Evolutionary conservation across 768 basidiomycete species (phyloP).

Genomic region (Trametes meyenii): DNA sequence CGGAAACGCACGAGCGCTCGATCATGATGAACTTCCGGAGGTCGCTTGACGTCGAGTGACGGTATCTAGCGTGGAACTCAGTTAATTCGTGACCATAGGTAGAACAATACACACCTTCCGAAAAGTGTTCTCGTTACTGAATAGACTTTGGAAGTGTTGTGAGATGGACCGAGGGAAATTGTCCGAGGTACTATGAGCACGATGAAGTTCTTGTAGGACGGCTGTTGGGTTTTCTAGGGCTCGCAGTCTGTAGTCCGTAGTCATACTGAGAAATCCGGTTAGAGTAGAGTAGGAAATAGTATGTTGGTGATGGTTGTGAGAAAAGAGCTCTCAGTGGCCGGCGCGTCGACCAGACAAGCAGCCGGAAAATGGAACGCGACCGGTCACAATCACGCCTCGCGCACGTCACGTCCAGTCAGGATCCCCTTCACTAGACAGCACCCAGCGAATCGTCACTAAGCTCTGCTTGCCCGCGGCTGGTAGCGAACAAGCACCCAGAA

Average conservation of each 20-base stretch:
- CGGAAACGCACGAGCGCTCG: conserved; percentile 71
- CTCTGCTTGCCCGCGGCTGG: no score
- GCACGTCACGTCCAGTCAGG: conserved; percentile 11
- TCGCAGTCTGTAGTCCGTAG: conserved; percentile 51
- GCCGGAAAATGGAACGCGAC: conserved; percentile 15
- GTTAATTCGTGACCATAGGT: no score
- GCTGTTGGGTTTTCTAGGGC: conserved; percentile 52
- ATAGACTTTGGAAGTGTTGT: conserved; percentile 35
- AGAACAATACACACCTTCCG: conserved; percentile 31
- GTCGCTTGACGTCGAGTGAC: conserved; percentile 46
- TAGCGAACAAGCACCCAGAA: background rate
- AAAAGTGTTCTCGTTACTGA: conserved; percentile 31
- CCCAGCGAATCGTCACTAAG: no score
- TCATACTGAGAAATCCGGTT: conserved; percentile 48
- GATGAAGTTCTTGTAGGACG: conserved; percentile 51
- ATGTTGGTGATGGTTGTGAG: background rate
- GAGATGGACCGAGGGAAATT: conserved; percentile 36
- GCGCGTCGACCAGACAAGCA: no score
- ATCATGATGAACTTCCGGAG: conserved; percentile 52
- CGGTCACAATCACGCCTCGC: conserved; percentile 20
- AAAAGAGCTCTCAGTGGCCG: background rate
- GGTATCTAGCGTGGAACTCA: conserved; percentile 59
- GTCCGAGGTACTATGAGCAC: conserved; percentile 2
- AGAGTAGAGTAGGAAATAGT: background rate
- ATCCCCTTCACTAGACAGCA: no score